These are phyloP conservation scores for Farysia itapuensis DNA, from an alignment of 1,284 basidiomycete genomes.

Conservation along the genomic window DNA sequence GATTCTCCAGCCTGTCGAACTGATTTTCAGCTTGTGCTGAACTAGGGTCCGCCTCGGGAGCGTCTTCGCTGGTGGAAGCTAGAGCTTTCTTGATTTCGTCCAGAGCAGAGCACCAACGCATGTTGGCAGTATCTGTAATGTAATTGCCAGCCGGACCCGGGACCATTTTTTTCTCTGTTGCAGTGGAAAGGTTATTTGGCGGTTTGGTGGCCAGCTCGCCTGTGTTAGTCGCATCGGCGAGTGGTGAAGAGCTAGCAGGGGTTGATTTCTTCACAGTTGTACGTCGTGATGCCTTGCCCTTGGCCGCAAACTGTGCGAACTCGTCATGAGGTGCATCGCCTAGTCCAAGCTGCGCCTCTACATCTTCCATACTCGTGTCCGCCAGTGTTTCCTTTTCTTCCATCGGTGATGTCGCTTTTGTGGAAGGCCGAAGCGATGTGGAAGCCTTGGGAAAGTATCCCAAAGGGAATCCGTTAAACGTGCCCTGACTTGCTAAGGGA, in stretches of 20 bases:
- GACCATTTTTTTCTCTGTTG: constrained; percentile 51
- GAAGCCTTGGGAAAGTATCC: constrained; percentile 7
- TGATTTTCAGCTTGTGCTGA: constrained; percentile 5
- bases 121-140: constrained; percentile 50
- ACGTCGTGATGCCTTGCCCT: constrained; percentile 25
- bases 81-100: constrained; percentile 50
- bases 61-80: constrained; percentile 2
- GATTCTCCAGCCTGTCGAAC: too few species aligned
- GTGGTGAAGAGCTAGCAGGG: too few species aligned
- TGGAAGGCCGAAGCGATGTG: neutral
- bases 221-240: neutral
- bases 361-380: constrained; percentile 1
- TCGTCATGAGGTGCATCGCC: constrained; percentile 8
- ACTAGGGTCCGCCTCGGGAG: neutral
- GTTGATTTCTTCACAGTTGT: constrained; percentile 11
- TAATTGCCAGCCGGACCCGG: constrained; percentile 42
- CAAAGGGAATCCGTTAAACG: constrained; percentile 24
- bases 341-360: constrained; percentile 8
- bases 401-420: too few species aligned
- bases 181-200: neutral
- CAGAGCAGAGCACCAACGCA: constrained; percentile 46
- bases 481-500: constrained; percentile 13
- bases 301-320: constrained; percentile 22
- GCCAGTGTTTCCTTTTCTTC: neutral
- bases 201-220: neutral